Base-by-base conservation (phyloP, 2,329 filamentous ascomycete genomes). In the Venturia effusa region DNA sequence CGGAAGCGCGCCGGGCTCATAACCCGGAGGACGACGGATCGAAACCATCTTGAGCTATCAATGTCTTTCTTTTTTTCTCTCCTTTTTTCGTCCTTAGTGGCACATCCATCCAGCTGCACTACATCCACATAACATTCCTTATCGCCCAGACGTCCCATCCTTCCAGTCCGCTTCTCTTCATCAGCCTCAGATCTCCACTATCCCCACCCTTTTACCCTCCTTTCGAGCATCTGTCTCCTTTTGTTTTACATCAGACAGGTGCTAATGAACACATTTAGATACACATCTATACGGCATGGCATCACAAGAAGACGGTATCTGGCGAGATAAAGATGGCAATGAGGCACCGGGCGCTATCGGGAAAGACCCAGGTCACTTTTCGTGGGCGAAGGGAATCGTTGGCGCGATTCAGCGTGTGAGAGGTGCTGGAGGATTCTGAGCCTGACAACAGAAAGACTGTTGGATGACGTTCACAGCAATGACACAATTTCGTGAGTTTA, bases 281-380 rank as follows among this genome's bases (percentile, higher is more conserved):
- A 89, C 87, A 0, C 78, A 77, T 32, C 67, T 73, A 2, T 88
- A 83, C 70, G 86, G 87, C 0, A 74, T 74, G 19, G 81, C 83
- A 0, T 77, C 70, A 27, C 74, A 68, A 45, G 73, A 79, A 24
- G 85, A 88, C 70, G 86, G 85, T 0, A 79, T 85, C 62, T 88
- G 85, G 86, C 80, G 83, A 66, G 82, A 87, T 69, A 69, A 72
- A 5, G 65, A 73, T 1, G 74, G 75, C 0, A 74, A 75, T n/a
- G 69, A 77, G 62, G 76, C 74, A 0, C 70, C 72, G 15, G 76
- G 76, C 8, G 75, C 74, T 24, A 76, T 77, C 65, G 74, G 73
- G 0, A 76, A 75, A 60, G 71, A 85, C 69, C 80, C 81, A 0
- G 83, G 83, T 0, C 75, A 73, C 39, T 83, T 87, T 66, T 78